phyloP scores from a whole-genome alignment of 73 alveolate species.

The Paramecium bursaria region DNA sequence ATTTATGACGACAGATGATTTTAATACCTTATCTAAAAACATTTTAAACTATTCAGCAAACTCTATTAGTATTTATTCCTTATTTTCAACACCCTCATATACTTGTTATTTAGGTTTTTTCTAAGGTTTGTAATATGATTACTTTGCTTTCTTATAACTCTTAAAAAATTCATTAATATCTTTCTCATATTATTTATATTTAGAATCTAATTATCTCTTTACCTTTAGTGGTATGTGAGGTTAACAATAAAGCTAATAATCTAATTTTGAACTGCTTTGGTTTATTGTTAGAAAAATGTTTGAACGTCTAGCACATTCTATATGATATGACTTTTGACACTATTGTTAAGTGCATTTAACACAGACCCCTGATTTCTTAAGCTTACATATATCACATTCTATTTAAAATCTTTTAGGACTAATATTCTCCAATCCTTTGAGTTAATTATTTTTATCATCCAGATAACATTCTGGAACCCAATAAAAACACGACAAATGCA shows the following conservation, averaged over 20 bases:
- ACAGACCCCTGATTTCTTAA: conserved; percentile 64
- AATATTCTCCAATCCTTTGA: conserved; percentile 62
- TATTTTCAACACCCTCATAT: not conserved
- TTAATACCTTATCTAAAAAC: not conserved
- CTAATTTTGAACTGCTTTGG: conserved; percentile 18
- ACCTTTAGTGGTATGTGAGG: conserved; percentile 63
- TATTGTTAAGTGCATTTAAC: conserved; percentile 66
- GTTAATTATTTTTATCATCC: conserved; percentile 54
- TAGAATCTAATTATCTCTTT: conserved; percentile 61
- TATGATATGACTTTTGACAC: conserved; percentile 60
- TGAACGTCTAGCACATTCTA: conserved; percentile 70
- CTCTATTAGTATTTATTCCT: conserved; percentile 2
- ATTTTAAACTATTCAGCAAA: conserved; percentile 23
- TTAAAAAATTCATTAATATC: conserved; percentile 65
- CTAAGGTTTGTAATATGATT: conserved; percentile 28
- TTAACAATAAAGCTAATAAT: conserved; percentile 53
- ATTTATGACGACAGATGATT: not conserved
- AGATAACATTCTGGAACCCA: conserved; percentile 68
- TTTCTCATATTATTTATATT: conserved; percentile 63
- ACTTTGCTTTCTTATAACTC: conserved; percentile 42
- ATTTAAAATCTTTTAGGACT: conserved; percentile 49
- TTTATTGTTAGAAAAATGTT: conserved; percentile 52
- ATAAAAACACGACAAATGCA: conserved; percentile 66
- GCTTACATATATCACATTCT: conserved; percentile 56
- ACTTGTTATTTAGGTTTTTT: conserved; percentile 4